Percentiles rank a stretch among this genome's conserved stretches.
phyloP scores from a whole-genome alignment of 2,329 filamentous ascomycete genomes.

The Aspergillus pseudoviridinutans region DNA sequence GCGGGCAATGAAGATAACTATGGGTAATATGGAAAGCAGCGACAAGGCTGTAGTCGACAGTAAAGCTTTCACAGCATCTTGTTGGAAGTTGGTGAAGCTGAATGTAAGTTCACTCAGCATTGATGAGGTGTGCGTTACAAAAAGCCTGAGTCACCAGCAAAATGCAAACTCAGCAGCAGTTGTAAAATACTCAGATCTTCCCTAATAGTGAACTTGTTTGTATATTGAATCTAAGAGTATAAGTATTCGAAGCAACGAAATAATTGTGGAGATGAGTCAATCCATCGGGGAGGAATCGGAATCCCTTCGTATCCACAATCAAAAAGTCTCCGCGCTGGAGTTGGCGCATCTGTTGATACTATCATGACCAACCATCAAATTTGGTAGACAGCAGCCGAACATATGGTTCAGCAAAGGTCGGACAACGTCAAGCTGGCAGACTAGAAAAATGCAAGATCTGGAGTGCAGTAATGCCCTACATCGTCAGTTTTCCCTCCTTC shows the following conservation, averaged over 20 bases:
- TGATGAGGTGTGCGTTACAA: background rate
- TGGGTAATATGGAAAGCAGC: constrained; percentile 6
- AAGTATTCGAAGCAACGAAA: background rate
- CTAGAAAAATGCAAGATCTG: background rate
- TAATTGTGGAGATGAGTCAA: background rate
- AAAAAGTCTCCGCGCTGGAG: background rate
- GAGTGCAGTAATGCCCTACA: background rate
- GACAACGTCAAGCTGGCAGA: background rate
- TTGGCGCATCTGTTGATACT: background rate
- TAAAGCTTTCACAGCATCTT: constrained; percentile 2
- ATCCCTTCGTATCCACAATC: background rate
- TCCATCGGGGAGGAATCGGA: background rate
- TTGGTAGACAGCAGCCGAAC: background rate
- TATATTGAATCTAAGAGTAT: background rate
- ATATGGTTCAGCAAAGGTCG: background rate
- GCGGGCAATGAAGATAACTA: constrained; percentile 4
- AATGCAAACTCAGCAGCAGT: background rate
- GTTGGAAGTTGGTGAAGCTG: background rate
- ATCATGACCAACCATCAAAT: background rate
- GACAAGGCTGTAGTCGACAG: background rate
- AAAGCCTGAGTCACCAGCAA: background rate
- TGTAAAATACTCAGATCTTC: background rate
- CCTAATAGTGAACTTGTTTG: background rate
- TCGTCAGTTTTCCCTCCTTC: background rate
- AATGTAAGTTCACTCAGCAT: background rate